Base-by-base conservation (phyloP, 2,329 filamentous ascomycete species). In the Fonsecaea pedrosoi region DNA sequence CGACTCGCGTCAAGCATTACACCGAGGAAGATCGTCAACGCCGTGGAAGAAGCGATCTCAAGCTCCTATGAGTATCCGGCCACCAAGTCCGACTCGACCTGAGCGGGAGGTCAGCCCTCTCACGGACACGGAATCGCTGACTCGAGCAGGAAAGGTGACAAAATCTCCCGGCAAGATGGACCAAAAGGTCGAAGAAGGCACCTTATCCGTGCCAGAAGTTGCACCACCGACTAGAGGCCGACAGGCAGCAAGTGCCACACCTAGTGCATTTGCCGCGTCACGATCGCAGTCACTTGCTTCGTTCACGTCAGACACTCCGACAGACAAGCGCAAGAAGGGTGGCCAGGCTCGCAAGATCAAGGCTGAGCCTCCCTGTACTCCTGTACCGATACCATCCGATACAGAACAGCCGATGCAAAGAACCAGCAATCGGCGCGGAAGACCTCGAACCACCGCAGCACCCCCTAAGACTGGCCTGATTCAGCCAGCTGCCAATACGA, bases 381-480 rank as follows among this genome's bases (percentile, higher is more conserved):
- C 78, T 25, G 74, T 74, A 32, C 74, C 74, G 9, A 69, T 76
- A 8, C 71, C 72, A 0, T 78, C 78, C 32, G 74, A 77, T 34
- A 71, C 72, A 1, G 78, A 78, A 30, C 77, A 77, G 54, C 77
- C 78, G 48, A 70, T 69, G 1, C 75, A 78, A 57, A 56, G 69
- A 42, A 71, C 73, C 8, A 71, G 72, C 30, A 75, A 75, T 32
- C 77, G 74, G 2, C 77, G 74, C 61, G 75, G 70, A 18, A 62
- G 68, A 50, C 50, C 65, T 60, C 62, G 62, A 32, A 61, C 53
- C 10, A 61, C 34, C 32, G 57, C 61, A 13, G 62, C 66, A 7
- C 56, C 65, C n/a, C 58, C 60, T 8, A 62, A 37, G 15, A 64
- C 32, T n/a, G 60, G 62, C 57, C 37, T 54, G n/a, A 35, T 32